These are phyloP conservation scores for Xylaria sp. DNA, from an alignment of 495 filamentous ascomycete species.

Conservation along the genomic window DNA sequence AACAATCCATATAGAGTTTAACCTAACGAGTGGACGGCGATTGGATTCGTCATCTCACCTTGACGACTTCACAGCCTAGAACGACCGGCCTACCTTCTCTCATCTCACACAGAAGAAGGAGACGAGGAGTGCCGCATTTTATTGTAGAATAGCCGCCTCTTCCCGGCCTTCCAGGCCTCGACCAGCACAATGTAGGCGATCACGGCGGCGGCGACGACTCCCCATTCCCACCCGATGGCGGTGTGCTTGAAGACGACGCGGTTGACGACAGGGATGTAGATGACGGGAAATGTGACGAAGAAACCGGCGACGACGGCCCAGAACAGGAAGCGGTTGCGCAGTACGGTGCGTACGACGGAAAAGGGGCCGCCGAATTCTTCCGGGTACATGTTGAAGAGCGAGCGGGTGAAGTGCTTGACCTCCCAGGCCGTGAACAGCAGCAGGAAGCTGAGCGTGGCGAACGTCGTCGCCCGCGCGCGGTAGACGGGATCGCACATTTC, in stretches of 20 bases:
- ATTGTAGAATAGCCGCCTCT: conserved; percentile 37
- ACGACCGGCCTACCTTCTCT: not conserved
- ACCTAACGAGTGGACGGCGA: conserved; percentile 4
- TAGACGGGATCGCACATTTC: conserved; percentile 57
- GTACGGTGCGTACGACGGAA: conserved; percentile 57
- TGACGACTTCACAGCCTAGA: not conserved
- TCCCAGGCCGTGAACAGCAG: conserved; percentile 66
- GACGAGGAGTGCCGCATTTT: not conserved
- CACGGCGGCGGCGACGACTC: conserved; percentile 57
- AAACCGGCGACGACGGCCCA: conserved; percentile 63
- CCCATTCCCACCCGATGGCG: conserved; percentile 66
- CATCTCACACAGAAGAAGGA: not conserved
- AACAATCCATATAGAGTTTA: not conserved
- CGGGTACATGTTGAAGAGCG: conserved; percentile 60
- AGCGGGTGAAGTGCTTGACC: conserved; percentile 62
- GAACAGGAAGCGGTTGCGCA: conserved; percentile 65
- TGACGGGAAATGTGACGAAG: conserved; percentile 61
- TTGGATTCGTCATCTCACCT: conserved; percentile 15
- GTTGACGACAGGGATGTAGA: conserved; percentile 65
- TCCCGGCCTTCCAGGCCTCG: conserved; percentile 62
- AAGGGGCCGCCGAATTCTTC: conserved; percentile 48
- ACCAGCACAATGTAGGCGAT: conserved; percentile 55
- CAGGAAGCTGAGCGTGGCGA: conserved; percentile 67
- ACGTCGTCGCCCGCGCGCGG: conserved; percentile 74
- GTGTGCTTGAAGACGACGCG: conserved; percentile 62